Evolutionary conservation across 805 yeast species (phyloP), one percentile per base, ranked within the genome.

Genomic region (Pichia phayaonensis): DNA sequence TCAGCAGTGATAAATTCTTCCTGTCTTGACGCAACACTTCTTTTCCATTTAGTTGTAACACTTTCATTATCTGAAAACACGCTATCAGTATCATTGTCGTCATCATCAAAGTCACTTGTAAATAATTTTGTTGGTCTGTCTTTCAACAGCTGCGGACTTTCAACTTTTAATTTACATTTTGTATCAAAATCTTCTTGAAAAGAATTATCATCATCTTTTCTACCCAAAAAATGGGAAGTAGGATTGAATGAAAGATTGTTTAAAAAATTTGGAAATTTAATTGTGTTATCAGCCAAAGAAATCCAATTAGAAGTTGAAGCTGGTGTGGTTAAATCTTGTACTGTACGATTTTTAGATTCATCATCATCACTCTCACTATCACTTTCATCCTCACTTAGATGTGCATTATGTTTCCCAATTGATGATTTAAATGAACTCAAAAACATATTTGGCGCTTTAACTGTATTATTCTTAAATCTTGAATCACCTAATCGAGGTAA

Each of bases 41-140:
- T 40, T 18, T 49, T 49, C 40, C 45, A 34, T 11, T 44, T 31
- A 22, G 49, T 44, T 13, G 40, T 45, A 1, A 31, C 40, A 18
- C 36, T 52, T 10, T 23, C 38, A n/a, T n/a, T 34, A n/a, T 34
- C 38, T 16, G 38, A 34, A 34, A 31, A 34, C 7, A 31, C 26
- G 3, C 34, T 31, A 15, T 42, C 47, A 22, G 16, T 27, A 2
- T 51, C 48, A 10, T 55, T 41, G 6, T 57, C 63, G 13, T 56
- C 59, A 10, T 54, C 54, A 27, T 54, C 59, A 27, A 50, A 55
- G 15, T 64, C 67, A 50, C 64, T 66, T 0, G 56, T 59, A 53
- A 65, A 65, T 16, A 65, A 47, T 23, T 53, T 56, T 7, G 42
- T 40, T 2, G 60, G 59, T 16, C 54, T 50, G 8, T 50, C 56